Evolutionary conservation across 108 stramenopile genomes (phyloP).

Genomic region (Hondaea fermentalgiana): DNA sequence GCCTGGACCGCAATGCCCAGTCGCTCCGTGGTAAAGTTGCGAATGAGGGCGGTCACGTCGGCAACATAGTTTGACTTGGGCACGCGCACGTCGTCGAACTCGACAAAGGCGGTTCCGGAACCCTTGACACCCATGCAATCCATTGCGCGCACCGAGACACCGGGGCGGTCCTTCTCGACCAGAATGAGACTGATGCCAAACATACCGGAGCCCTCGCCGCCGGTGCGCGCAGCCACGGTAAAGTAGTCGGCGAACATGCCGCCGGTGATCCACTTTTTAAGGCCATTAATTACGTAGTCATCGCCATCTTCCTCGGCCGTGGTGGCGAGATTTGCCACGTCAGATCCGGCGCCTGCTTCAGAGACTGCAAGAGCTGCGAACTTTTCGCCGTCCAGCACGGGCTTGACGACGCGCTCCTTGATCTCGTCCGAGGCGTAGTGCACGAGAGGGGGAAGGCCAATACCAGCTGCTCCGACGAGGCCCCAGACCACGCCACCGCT

Average conservation of each 20-base stretch:
- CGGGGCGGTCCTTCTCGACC: not conserved
- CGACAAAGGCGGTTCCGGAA: not conserved
- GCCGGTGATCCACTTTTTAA: slow-evolving; percentile 13
- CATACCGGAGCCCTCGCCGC: not conserved
- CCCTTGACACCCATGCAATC: slow-evolving; percentile 15
- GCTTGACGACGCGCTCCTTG: not conserved
- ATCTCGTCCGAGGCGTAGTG: slow-evolving; percentile 18
- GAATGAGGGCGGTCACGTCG: not conserved
- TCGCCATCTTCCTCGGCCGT: not conserved
- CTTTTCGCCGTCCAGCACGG: slow-evolving; percentile 2
- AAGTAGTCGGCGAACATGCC: slow-evolving; percentile 7
- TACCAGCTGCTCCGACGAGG: not conserved
- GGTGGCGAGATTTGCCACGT: not conserved
- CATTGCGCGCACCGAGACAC: not conserved
- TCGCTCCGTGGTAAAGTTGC: slow-evolving; percentile 14
- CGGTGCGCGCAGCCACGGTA: slow-evolving; percentile 2
- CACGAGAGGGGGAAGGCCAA: not conserved
- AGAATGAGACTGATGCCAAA: slow-evolving; percentile 1
- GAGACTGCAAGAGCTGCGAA: not conserved
- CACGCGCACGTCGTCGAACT: slow-evolving; percentile 1
- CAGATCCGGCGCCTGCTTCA: not conserved
- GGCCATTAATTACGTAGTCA: not conserved
- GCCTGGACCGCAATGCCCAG: slow-evolving; percentile 2
- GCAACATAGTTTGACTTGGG: not conserved
- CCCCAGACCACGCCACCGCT: slow-evolving; percentile 10